These are phyloP conservation scores for Penicillium cinerascens DNA, from an alignment of 495 filamentous ascomycete genomes.

Conservation along the genomic window DNA sequence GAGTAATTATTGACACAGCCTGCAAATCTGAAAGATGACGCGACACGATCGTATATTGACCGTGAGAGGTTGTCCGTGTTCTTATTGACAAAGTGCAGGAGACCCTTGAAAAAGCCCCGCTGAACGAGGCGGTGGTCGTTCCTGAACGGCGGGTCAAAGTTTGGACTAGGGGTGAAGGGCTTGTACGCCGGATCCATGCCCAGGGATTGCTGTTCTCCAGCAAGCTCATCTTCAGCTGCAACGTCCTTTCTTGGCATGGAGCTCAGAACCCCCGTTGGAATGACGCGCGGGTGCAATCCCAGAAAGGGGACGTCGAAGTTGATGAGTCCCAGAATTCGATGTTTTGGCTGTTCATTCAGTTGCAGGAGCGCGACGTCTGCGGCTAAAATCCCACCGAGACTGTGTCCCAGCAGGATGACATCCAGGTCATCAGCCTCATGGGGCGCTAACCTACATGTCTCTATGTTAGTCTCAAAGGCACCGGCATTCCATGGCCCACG, in stretches of 20 bases:
- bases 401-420: constrained; percentile 81
- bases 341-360: constrained; percentile 32
- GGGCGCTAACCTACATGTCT: constrained; percentile 62
- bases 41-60: constrained; percentile 68
- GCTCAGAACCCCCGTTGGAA: constrained; percentile 73
- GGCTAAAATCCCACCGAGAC: constrained; percentile 81
- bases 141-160: constrained; percentile 67
- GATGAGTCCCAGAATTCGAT: constrained; percentile 78
- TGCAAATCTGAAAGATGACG: constrained; percentile 80
- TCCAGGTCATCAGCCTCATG: constrained; percentile 74
- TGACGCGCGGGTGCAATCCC: constrained; percentile 84
- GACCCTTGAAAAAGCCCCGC: constrained; percentile 60
- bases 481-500: constrained; percentile 2
- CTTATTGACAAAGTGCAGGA: constrained; percentile 77
- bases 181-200: constrained; percentile 19
- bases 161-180: constrained; percentile 28
- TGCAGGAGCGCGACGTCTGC: constrained; percentile 73
- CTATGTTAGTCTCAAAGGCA: not conserved
- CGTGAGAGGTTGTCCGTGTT: constrained; percentile 64
- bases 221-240: constrained; percentile 25
- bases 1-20: constrained; percentile 72
- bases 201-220: constrained; percentile 20
- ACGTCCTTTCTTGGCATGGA: constrained; percentile 59
- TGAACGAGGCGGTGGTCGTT: constrained; percentile 67
- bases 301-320: constrained; percentile 84